phyloP scores from a whole-genome alignment of 2,329 filamentous ascomycete species.

The Neofusicoccum sp. region DNA sequence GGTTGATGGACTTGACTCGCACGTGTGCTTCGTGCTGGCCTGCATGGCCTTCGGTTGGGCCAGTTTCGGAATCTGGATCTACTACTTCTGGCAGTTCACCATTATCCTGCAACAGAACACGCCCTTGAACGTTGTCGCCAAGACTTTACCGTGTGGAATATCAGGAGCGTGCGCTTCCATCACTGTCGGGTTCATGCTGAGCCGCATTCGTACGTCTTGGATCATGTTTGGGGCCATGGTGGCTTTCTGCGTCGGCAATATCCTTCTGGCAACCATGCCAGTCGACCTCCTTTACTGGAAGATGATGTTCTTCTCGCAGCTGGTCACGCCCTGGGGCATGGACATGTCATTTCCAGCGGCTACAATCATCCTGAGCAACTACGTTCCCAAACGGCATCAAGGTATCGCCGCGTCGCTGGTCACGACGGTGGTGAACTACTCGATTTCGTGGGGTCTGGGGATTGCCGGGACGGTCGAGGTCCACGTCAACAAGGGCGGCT shows the following conservation, averaged over 20 bases:
- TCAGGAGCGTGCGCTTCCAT: slow-evolving; percentile 34
- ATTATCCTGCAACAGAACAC: slow-evolving; percentile 26
- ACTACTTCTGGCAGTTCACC: slow-evolving; percentile 34
- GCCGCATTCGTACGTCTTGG: slow-evolving; percentile 27
- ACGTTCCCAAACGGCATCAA: slow-evolving; percentile 40
- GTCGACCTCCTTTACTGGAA: slow-evolving; percentile 45
- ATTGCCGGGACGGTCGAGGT: slow-evolving; percentile 44
- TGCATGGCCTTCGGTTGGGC: slow-evolving; percentile 49
- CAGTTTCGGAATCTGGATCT: slow-evolving; percentile 33
- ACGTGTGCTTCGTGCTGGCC: slow-evolving; percentile 56
- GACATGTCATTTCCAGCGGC: slow-evolving; percentile 44
- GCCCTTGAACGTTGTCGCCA: slow-evolving; percentile 30
- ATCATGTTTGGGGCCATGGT: slow-evolving; percentile 35
- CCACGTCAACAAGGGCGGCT: slow-evolving; percentile 36
- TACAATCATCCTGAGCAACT: slow-evolving; percentile 40
- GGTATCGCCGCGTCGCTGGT: slow-evolving; percentile 42
- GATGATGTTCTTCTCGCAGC: slow-evolving; percentile 32
- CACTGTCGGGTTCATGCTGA: slow-evolving; percentile 31
- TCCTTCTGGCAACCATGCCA: slow-evolving; percentile 42
- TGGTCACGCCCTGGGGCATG: slow-evolving; percentile 40
- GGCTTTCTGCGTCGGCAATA: slow-evolving; percentile 34
- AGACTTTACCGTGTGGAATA: slow-evolving; percentile 27
- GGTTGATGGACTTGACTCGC: slow-evolving; percentile 48
- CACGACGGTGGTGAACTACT: slow-evolving; percentile 45
- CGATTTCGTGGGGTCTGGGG: slow-evolving; percentile 42